phyloP scores from a whole-genome alignment of 352 stramenopile species.

The Globisporangium radiosum region DNA sequence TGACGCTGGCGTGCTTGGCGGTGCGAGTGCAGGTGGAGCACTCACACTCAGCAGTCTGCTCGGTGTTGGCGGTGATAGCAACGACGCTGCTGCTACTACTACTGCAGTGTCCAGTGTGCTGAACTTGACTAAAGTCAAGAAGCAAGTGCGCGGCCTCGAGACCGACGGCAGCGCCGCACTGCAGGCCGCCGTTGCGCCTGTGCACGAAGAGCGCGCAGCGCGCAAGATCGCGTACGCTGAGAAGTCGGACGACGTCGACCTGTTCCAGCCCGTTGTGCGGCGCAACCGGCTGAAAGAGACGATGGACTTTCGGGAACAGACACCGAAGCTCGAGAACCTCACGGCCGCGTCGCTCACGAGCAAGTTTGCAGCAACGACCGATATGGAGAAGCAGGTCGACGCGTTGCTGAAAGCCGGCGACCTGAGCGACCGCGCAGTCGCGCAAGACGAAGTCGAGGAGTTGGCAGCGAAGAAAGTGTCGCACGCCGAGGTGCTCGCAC shows the following conservation, averaged over 20 bases:
- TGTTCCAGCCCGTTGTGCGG: conserved; percentile 88
- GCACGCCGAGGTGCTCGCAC: conserved; percentile 69
- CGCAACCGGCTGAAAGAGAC: conserved; percentile 93
- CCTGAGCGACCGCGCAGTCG: conserved; percentile 49
- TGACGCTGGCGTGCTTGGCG: conserved; percentile 16
- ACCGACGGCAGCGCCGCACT: conserved; percentile 47
- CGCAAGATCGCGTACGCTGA: conserved; percentile 89
- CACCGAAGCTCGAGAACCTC: conserved; percentile 61
- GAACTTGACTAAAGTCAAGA: conserved; percentile 58
- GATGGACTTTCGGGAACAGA: conserved; percentile 91
- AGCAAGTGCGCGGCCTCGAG: conserved; percentile 68
- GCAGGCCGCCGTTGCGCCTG: conserved; percentile 55
- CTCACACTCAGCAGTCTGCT: conserved; percentile 42
- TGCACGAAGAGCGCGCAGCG: conserved; percentile 82
- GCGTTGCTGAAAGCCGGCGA: conserved; percentile 54
- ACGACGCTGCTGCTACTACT: conserved; percentile 19
- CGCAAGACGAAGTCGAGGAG: conserved; percentile 65
- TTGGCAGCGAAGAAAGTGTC: conserved; percentile 70
- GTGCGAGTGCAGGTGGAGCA: conserved; percentile 11
- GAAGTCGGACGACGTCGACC: conserved; percentile 82
- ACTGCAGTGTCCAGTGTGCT: conserved; percentile 20
- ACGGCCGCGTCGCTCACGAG: conserved; percentile 84
- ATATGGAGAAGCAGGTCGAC: conserved; percentile 84
- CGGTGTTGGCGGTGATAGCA: background rate
- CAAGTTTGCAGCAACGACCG: conserved; percentile 91